Percentiles rank a stretch among this genome's conserved stretches.
These are phyloP conservation scores for Leccinum pellstonianum DNA, from an alignment of 768 basidiomycete genomes.

Conservation along the genomic window DNA sequence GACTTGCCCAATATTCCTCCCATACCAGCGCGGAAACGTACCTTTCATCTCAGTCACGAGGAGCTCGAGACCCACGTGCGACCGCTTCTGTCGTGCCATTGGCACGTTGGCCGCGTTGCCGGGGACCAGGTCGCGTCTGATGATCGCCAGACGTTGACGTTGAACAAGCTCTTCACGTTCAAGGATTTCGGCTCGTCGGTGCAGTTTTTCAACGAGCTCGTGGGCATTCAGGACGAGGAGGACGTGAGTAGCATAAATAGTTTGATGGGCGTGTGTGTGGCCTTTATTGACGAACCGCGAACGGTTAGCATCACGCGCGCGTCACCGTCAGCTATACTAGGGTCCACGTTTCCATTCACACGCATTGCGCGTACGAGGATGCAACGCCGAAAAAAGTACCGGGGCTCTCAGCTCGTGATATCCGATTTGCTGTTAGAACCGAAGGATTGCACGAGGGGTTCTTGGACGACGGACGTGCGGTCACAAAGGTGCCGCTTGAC, in stretches of 20 bases:
- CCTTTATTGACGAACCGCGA: background rate
- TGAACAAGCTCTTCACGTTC: conserved; percentile 32
- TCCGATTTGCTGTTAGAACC: conserved; percentile 46
- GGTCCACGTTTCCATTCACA: conserved; percentile 26
- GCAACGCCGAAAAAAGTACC: conserved; percentile 25
- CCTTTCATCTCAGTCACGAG: conserved; percentile 33
- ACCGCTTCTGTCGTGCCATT: conserved; percentile 37
- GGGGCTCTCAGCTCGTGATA: conserved; percentile 50
- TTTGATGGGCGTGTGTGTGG: background rate
- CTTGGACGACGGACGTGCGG: conserved; percentile 21
- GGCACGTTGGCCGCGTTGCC: conserved; percentile 24
- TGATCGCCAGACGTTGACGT: conserved; percentile 16
- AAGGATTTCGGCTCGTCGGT: conserved; percentile 24
- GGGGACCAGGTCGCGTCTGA: conserved; percentile 1
- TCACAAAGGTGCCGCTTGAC: conserved; percentile 21
- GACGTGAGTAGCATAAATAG: conserved; percentile 24
- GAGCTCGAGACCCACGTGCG: conserved; percentile 35
- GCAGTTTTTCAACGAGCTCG: conserved; percentile 31
- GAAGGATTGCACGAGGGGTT: conserved; percentile 36
- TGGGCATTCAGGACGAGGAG: conserved; percentile 30
- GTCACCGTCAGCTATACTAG: conserved; percentile 25
- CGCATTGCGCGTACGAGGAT: conserved; percentile 28
- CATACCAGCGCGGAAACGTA: conserved; percentile 32
- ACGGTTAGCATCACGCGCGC: conserved; percentile 33
- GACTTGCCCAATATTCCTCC: conserved; percentile 27